Evolutionary conservation across 1,284 basidiomycete genomes (phyloP), one percentile per base, ranked within the genome.

Genomic region (Chiua sp.): DNA sequence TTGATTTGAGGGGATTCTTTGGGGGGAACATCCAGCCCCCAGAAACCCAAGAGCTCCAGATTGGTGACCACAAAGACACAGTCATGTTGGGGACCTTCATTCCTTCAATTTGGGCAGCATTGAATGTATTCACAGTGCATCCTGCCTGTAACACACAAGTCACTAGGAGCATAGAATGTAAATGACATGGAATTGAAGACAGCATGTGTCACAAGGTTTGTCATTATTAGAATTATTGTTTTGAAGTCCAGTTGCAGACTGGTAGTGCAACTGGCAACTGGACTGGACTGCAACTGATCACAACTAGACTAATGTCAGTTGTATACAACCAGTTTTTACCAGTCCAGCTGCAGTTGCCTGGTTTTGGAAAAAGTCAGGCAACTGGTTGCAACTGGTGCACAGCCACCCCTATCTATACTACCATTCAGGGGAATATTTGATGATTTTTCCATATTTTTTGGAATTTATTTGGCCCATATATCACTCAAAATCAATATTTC

Each of bases 161-260:
- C 55, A 44, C 63, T 64, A 13, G 59, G 59, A 8, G 57, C 55
- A 12, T 52, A 56, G 39, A 61, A 65, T 2, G 16, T 55, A 2
- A 54, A 30, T 1, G 46, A 54, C 4, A 50, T 47, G 0, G 59
- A 65, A 37, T 61, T 59, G 22, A 59, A 64, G 22, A 65, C 39
- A 16, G 35, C 35, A 35, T 35, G 35, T 15, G 15, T 35, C 35
- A 16, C 35, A 35, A 35, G 35, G 35, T 35, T 35, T 13, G 12
- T 35, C 18, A 20, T 59, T 15, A 1, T 73, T 48, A 8, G 65
- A 65, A 56, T 69, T 12, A 35, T 35, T 35, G 35, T 12, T 35
- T 5, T 35, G 35, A 35, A 35, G 35, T 26, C 26, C 26, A 26
- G 26, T 26, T 26, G 35, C 12, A 35, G 35, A 15, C 35, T 35